phyloP scores from a whole-genome alignment of 31 red algal species.

The Bonnemaisonia californica region DNA sequence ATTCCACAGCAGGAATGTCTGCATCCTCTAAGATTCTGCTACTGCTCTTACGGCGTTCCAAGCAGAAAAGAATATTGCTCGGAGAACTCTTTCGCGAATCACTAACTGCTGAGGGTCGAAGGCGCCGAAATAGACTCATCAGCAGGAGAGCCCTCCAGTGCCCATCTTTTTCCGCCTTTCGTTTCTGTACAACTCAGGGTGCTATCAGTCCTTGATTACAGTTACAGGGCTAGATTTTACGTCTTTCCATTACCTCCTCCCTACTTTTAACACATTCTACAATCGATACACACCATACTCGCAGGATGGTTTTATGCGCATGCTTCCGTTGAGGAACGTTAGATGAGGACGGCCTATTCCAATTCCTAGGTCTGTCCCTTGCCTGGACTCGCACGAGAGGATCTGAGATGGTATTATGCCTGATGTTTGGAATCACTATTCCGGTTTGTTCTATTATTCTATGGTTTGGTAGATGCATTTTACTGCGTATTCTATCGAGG shows the following conservation, averaged over 20 bases:
- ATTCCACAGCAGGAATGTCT: no score
- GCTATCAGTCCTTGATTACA: constrained; percentile 14
- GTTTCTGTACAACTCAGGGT: background rate
- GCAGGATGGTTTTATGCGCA: background rate
- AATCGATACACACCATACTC: background rate
- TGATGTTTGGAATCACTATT: constrained; percentile 7
- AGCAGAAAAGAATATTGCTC: no score
- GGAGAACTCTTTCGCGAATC: no score
- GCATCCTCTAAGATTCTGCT: no score
- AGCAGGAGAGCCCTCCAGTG: no score
- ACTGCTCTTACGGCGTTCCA: no score
- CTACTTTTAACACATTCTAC: background rate
- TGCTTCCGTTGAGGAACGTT: background rate
- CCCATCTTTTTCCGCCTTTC: no score
- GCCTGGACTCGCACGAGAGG: constrained; percentile 5
- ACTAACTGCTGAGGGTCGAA: no score
- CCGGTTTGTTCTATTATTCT: constrained; percentile 9
- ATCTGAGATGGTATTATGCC: background rate
- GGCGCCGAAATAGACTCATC: no score
- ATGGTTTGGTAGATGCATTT: background rate
- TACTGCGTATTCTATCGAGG: background rate
- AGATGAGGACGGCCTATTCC: background rate
- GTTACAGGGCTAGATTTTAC: background rate
- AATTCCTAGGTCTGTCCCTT: constrained; percentile 2
- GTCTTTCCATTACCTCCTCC: background rate